These are phyloP conservation scores for Pichia sp. DNA, from an alignment of 1,139 yeast species.

Conservation along the genomic window DNA sequence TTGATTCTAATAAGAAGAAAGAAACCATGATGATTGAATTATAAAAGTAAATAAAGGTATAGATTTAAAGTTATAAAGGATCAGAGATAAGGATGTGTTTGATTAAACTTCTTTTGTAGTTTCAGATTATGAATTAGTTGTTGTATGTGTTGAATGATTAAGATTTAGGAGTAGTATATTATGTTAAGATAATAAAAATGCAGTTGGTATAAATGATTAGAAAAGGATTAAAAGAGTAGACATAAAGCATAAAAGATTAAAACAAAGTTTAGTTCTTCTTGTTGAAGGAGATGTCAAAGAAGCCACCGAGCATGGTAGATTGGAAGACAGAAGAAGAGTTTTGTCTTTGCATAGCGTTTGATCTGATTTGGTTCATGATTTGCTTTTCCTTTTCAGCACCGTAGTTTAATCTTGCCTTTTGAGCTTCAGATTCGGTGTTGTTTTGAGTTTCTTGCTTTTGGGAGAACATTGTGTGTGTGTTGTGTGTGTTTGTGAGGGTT, in stretches of 20 bases:
- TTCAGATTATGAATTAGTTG: too few relatives aligned
- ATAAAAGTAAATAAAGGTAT: too few relatives aligned
- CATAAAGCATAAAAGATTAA: background rate
- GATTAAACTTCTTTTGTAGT: too few relatives aligned
- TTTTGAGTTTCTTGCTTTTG: constrained; percentile 30
- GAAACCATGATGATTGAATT: too few relatives aligned
- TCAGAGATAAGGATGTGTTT: too few relatives aligned
- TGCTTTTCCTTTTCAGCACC: constrained; percentile 39
- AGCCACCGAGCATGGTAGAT: constrained; percentile 30
- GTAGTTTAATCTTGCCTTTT: constrained; percentile 32
- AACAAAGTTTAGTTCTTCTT: constrained; percentile 20
- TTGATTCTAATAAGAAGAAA: too few relatives aligned
- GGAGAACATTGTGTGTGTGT: constrained; percentile 25
- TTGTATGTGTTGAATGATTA: too few relatives aligned
- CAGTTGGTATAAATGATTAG: too few relatives aligned
- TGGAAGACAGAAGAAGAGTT: constrained; percentile 28
- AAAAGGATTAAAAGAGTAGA: too few relatives aligned
- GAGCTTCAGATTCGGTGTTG: constrained; percentile 31
- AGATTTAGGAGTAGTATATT: too few relatives aligned
- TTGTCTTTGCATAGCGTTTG: constrained; percentile 26
- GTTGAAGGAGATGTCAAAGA: constrained; percentile 31
- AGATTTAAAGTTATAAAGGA: too few relatives aligned
- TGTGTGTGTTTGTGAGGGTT: background rate
- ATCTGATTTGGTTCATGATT: constrained; percentile 35
- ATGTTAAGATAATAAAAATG: too few relatives aligned